Evolutionary conservation across 2,329 filamentous ascomycete genomes (phyloP).

Genomic region (Microsporum audouinii): DNA sequence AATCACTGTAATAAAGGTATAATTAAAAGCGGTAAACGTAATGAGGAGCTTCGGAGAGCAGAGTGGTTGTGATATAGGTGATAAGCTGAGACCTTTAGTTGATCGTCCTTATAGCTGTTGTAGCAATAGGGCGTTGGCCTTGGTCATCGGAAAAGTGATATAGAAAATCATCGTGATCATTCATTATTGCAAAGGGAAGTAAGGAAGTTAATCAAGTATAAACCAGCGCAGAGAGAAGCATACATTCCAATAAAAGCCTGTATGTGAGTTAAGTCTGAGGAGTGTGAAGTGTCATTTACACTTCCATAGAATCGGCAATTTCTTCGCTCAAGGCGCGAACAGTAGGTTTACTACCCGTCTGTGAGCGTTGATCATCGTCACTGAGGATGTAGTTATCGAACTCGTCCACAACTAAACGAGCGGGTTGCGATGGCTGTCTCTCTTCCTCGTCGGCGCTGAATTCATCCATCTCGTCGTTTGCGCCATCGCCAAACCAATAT

Average conservation of each 20-base stretch:
- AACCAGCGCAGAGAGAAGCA: background rate
- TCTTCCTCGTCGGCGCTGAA: conserved; percentile 23
- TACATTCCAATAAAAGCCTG: background rate
- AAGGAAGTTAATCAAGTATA: background rate
- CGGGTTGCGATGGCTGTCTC: conserved; percentile 13
- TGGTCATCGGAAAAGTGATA: background rate
- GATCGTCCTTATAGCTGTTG: background rate
- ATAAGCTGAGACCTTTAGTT: background rate
- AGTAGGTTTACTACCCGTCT: conserved; percentile 32
- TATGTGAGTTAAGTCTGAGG: background rate
- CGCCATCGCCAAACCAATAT: conserved; percentile 72
- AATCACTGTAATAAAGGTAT: background rate
- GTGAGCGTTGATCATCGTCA: conserved; percentile 33
- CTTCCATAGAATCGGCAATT: conserved; percentile 43
- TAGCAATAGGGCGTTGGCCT: background rate
- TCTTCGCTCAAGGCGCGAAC: conserved; percentile 44
- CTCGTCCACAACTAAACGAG: conserved; percentile 28
- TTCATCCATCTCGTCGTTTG: conserved; percentile 33
- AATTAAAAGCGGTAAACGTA: background rate
- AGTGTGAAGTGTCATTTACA: conserved; percentile 23
- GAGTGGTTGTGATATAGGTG: background rate
- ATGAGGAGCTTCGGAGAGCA: background rate
- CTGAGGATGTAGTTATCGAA: conserved; percentile 35
- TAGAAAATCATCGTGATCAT: background rate
- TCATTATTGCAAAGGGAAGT: background rate